These are phyloP conservation scores for Phytopythium cucurbitacearum DNA, from an alignment of 352 stramenopile genomes.

Conservation along the genomic window DNA sequence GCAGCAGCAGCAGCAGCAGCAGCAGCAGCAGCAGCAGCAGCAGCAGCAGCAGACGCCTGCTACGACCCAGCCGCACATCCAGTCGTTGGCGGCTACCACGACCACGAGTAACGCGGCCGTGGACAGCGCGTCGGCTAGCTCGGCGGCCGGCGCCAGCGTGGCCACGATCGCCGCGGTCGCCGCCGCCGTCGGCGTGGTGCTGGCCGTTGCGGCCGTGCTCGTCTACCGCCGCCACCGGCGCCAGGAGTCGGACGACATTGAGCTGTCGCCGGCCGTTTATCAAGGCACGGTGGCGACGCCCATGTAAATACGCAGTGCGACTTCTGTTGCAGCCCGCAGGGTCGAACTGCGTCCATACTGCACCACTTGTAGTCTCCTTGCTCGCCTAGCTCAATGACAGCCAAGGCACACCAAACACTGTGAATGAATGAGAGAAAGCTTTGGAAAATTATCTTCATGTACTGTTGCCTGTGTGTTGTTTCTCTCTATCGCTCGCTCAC, in stretches of 20 bases:
- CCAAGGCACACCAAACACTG: no score
- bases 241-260: background rate
- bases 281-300: background rate
- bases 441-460: no score
- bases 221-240: background rate
- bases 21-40: background rate
- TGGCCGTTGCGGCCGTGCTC: conserved; percentile 2
- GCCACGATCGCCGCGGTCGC: background rate
- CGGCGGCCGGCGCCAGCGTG: background rate
- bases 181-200: conserved; percentile 1
- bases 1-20: background rate
- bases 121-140: background rate
- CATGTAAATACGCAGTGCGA: background rate
- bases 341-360: no score
- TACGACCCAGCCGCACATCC: background rate
- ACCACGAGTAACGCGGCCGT: conserved; percentile 1
- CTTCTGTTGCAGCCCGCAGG: no score
- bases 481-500: background rate
- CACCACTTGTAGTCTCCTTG: no score
- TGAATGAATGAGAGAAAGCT: no score
- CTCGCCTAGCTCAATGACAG: no score
- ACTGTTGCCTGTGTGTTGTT: no score
- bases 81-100: background rate
- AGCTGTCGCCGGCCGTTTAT: background rate
- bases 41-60: background rate